Conservation (phyloP, 2,329 filamentous ascomycete species). For the Colletotrichum viniferum region DNA sequence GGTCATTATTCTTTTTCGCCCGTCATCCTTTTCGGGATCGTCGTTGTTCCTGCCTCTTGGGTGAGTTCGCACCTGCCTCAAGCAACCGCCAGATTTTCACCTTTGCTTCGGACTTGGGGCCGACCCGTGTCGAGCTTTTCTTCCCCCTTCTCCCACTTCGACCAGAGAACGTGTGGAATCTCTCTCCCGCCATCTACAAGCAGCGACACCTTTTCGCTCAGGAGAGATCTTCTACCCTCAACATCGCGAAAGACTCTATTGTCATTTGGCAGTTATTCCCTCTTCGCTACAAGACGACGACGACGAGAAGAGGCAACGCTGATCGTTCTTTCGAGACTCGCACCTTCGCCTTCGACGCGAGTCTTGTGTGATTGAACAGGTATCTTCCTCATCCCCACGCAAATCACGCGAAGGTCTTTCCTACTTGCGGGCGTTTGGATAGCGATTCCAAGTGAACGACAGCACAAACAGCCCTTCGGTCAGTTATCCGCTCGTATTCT, state of each 20-base stretch:
- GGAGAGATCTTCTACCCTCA: neutral
- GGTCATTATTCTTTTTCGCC: neutral
- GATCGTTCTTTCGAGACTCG: neutral
- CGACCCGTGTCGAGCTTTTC: neutral
- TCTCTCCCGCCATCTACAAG: neutral
- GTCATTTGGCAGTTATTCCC: accelerated
- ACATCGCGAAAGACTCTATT: neutral
- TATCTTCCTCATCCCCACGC: accelerated
- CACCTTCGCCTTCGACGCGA: accelerated
- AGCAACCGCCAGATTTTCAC: neutral
- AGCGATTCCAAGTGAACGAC: neutral
- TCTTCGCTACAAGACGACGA: neutral
- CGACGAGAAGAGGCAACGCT: neutral
- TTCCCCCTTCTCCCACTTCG: neutral
- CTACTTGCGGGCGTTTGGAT: neutral
- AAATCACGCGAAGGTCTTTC: neutral
- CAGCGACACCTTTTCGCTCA: neutral
- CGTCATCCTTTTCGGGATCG: accelerated
- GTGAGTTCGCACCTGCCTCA: neutral
- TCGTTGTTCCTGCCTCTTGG: neutral
- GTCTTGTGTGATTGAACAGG: accelerated
- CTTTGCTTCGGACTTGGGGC: neutral
- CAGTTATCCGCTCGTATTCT: neutral
- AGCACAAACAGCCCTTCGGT: neutral
- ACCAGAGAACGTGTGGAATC: neutral